A percentile compares a stretch with the other conserved stretches of the same genome.
Evolutionary conservation across 768 basidiomycete species (phyloP).

Genomic region (Kwoniella shandongensis): DNA sequence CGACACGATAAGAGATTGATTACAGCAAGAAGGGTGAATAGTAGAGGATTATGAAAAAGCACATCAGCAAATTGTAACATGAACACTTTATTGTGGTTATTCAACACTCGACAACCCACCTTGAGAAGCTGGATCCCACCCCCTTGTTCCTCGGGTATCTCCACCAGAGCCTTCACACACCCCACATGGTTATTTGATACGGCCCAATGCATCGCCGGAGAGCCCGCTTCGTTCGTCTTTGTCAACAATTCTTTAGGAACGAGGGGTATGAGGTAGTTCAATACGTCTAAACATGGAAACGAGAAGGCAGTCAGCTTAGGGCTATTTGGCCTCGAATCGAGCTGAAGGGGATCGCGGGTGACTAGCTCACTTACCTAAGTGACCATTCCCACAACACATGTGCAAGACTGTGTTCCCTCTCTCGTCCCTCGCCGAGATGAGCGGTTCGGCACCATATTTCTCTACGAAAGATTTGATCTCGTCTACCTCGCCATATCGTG

Average conservation of each 20-base stretch:
- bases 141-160: conserved; percentile 49
- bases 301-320: no score
- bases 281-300: conserved; percentile 69
- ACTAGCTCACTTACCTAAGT: conserved; percentile 71
- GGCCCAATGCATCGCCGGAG: conserved; percentile 90
- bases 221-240: conserved; percentile 67
- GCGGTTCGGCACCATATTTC: conserved; percentile 59
- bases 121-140: conserved; percentile 48
- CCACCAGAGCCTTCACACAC: conserved; percentile 45
- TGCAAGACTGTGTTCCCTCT: conserved; percentile 78
- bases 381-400: conserved; percentile 87
- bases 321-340: no score
- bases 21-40: not conserved
- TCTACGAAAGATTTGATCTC: conserved; percentile 69
- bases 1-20: conserved; percentile 6
- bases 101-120: no score
- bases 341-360: no score
- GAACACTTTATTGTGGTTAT: no score
- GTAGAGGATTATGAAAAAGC: not conserved
- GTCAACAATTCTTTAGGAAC: conserved; percentile 61
- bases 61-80: no score
- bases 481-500: conserved; percentile 83
- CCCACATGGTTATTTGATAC: conserved; percentile 75
- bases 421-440: conserved; percentile 64
- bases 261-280: conserved; percentile 70